These are phyloP conservation scores for Phytophthora hybrid DNA, from an alignment of 352 stramenopile species.

Conservation along the genomic window DNA sequence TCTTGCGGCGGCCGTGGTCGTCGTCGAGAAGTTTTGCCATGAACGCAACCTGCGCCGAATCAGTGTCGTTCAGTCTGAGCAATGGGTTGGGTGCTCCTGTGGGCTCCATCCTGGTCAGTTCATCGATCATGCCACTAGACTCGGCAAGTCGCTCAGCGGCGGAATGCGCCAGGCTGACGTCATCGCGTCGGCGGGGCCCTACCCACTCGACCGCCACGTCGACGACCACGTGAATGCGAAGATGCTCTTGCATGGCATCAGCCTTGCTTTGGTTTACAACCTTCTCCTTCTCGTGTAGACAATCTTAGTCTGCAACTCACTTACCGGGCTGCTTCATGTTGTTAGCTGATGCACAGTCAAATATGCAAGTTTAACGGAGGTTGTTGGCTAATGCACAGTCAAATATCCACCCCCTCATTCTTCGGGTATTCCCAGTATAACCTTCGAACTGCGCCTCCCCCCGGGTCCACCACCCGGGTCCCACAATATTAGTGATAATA, in stretches of 20 bases:
- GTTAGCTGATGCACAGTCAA: no score
- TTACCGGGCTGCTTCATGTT: no score
- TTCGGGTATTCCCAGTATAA: no score
- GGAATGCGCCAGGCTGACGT: slow-evolving; percentile 97
- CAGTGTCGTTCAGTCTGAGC: slow-evolving; percentile 95
- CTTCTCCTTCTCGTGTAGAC: no score
- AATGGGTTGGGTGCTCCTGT: slow-evolving; percentile 96
- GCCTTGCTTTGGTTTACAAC: no score
- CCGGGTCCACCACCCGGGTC: no score
- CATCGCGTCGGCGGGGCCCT: slow-evolving; percentile 93
- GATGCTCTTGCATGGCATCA: slow-evolving; percentile 68
- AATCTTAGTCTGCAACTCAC: no score
- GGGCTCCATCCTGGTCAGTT: slow-evolving; percentile 95
- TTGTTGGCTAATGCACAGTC: no score
- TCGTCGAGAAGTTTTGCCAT: slow-evolving; percentile 75
- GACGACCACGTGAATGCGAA: slow-evolving; percentile 88
- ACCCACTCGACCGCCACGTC: slow-evolving; percentile 81
- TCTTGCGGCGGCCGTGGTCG: slow-evolving; percentile 91
- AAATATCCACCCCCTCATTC: no score
- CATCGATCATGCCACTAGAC: slow-evolving; percentile 88
- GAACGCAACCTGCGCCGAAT: slow-evolving; percentile 90
- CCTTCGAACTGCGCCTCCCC: no score
- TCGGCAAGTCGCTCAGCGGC: slow-evolving; percentile 97
- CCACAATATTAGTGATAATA: no score
- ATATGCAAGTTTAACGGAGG: no score